Evolutionary conservation across 139 green algal genomes (phyloP), one percentile per base, ranked within the genome.

Genomic region (Eudorina sp.): DNA sequence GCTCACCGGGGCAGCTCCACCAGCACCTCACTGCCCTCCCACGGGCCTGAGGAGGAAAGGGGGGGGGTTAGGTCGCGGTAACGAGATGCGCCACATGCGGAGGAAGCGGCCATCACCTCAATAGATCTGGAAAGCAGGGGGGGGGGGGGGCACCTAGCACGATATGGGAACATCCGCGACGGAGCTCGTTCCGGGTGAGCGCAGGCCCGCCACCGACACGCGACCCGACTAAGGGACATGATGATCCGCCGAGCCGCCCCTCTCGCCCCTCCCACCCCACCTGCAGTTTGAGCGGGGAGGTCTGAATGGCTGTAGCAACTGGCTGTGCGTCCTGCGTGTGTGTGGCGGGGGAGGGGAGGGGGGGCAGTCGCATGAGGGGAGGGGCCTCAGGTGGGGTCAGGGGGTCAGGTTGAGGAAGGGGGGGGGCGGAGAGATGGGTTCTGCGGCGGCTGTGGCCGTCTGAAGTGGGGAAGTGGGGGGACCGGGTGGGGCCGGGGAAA

Each of bases 241-340:
- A n/a, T n/a, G n/a, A n/a, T n/a, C n/a, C n/a, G n/a, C n/a, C n/a
- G n/a, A n/a, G n/a, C n/a, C 9, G 5, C 70, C 41, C 70, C 41
- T 14, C 70, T 16, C 13, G 13, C 51, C 13, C 51, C 16, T 40
- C 11, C 18, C 29, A 36, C 31, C 80, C 45, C 1, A 93, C 91
- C 48, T 90, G 94, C 23, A 98, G 90, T 23, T 79, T 70, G 70
- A 98, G 89, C 6, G 96, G 92, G 0, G 93, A 97, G 4, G 94
- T 81, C 2, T 58, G 45, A 45, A 98, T 96, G 36, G 94, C 93
- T 40, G 92, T 93, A 2, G 91, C 86, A 36, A 98, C 93, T 6
- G 89, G 43, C 16, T 90, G 29, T 40, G 92, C 78, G 8, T 94
- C 90, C 94, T 96, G 94, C 58, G 86, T 9, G 55, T 34, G 11